Evolutionary conservation across 2,329 filamentous ascomycete species (phyloP).

Genomic region (Trichoderma oligosporum): DNA sequence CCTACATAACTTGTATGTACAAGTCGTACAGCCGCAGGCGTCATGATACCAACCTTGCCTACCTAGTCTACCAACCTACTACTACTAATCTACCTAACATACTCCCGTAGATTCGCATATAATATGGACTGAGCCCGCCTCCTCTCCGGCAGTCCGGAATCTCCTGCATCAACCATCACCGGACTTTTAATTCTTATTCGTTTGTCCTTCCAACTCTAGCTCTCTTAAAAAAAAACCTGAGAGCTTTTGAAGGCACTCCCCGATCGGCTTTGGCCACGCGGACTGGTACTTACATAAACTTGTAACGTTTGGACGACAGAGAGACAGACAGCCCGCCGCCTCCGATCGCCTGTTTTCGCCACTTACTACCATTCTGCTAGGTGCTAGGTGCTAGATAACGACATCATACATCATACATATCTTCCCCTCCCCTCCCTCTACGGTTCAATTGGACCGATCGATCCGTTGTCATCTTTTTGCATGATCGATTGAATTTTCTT

Average conservation of each 20-base stretch:
- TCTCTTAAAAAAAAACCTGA: too few relatives aligned
- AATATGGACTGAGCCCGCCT: conserved; percentile 10
- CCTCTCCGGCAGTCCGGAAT: conserved; percentile 14
- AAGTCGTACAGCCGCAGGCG: too few relatives aligned
- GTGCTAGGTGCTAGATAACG: conserved; percentile 9
- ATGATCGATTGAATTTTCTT: conserved; percentile 7
- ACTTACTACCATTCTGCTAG: conserved; percentile 8
- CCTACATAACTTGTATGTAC: too few relatives aligned
- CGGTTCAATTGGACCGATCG: conserved; percentile 11
- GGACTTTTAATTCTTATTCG: background rate
- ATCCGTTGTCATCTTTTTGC: conserved; percentile 12
- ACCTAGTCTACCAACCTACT: too few relatives aligned
- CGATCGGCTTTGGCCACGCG: conserved; percentile 11
- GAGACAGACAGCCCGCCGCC: background rate
- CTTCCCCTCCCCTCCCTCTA: conserved; percentile 4
- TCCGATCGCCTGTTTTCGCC: conserved; percentile 14
- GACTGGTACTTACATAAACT: too few relatives aligned
- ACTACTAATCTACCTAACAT: too few relatives aligned
- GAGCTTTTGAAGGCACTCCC: background rate
- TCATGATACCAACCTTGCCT: too few relatives aligned
- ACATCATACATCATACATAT: conserved; percentile 18
- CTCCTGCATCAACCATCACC: background rate
- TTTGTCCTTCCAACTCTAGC: background rate
- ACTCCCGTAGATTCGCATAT: conserved; percentile 1
- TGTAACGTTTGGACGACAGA: background rate